Evolutionary conservation across 2,329 filamentous ascomycete species (phyloP).

Genomic region (Fusarium virguliforme): DNA sequence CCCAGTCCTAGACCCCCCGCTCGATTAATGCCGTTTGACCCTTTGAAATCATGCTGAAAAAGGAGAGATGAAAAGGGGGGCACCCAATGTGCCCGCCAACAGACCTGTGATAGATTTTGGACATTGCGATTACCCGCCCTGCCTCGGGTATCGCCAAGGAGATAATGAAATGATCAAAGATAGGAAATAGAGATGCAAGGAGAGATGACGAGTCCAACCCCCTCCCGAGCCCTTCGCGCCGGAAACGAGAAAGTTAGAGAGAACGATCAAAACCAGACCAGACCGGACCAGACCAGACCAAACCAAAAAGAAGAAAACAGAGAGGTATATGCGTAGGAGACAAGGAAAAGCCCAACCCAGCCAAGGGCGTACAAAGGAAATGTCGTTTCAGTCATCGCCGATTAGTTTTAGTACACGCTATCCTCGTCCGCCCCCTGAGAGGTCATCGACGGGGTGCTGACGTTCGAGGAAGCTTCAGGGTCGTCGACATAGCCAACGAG

Average conservation of each 20-base stretch:
- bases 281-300: constrained; percentile 52
- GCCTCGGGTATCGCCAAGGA: constrained; percentile 57
- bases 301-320: constrained; percentile 44
- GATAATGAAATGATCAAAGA: constrained; percentile 48
- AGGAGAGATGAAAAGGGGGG: constrained; percentile 34
- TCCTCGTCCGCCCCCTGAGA: constrained; percentile 81
- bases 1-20: constrained; percentile 47
- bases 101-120: constrained; percentile 39
- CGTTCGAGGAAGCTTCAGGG: constrained; percentile 77
- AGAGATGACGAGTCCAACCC: constrained; percentile 51
- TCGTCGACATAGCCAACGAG: constrained; percentile 95
- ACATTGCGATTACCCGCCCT: constrained; percentile 56
- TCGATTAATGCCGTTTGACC: constrained; percentile 51
- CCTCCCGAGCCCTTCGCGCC: constrained; percentile 51
- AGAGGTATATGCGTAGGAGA: constrained; percentile 56
- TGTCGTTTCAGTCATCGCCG: constrained; percentile 67
- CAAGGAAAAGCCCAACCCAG: constrained; percentile 47
- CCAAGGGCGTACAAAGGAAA: constrained; percentile 60
- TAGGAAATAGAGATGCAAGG: constrained; percentile 50
- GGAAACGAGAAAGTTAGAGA: constrained; percentile 46
- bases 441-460: constrained; percentile 80
- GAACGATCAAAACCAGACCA: constrained; percentile 32
- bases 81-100: constrained; percentile 36
- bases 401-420: constrained; percentile 76
- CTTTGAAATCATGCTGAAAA: constrained; percentile 47